Conservation (phyloP, 2,329 filamentous ascomycete genomes). For the Scedosporium dehoogii region DNA sequence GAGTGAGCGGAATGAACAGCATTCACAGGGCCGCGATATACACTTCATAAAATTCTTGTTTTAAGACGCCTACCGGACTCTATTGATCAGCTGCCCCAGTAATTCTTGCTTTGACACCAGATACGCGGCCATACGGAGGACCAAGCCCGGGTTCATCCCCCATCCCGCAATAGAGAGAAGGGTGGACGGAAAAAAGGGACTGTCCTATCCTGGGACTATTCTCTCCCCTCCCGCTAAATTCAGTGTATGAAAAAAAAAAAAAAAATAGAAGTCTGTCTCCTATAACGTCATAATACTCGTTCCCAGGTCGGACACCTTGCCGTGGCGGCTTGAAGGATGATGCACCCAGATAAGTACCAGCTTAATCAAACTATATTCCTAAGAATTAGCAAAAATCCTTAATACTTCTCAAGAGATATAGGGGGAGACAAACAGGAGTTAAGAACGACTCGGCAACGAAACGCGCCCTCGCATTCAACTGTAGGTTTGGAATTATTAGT, state of each 20-base stretch:
- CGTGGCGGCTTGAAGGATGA: not conserved
- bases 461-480: conserved; percentile 93
- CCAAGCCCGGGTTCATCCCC: not conserved
- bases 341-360: not conserved
- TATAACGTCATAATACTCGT: not conserved
- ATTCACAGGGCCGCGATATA: not conserved
- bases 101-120: not conserved
- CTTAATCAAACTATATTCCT: not conserved
- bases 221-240: too few relatives aligned
- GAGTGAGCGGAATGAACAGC: not conserved
- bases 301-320: not conserved
- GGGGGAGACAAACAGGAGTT: conserved; percentile 58
- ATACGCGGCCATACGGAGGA: not conserved
- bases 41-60: not conserved
- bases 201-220: not conserved
- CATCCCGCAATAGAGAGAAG: not conserved
- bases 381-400: not conserved
- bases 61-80: not conserved
- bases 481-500: conserved; percentile 11
- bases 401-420: not conserved
- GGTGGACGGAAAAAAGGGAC: not conserved
- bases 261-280: not conserved
- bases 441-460: conserved; percentile 98
- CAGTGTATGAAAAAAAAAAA: too few relatives aligned
- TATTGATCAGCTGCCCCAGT: not conserved